These are phyloP conservation scores for Leishmania lainsoni DNA, from an alignment of 208 protist species.

Conservation along the genomic window DNA sequence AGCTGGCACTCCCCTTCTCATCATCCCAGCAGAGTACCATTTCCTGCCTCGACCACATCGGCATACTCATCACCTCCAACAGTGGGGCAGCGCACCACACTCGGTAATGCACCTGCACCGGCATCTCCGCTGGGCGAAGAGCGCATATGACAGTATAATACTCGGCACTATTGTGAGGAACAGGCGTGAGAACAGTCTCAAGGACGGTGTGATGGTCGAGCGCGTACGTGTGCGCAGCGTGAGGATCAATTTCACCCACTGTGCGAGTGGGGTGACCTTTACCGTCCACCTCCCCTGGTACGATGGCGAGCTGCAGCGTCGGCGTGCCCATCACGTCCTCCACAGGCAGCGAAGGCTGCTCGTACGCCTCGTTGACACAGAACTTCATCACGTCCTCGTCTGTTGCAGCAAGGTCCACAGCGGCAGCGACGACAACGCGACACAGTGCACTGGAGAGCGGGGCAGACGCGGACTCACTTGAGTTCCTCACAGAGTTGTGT, in stretches of 20 bases:
- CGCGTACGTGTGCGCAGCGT: slow-evolving; percentile 32
- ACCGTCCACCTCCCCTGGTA: slow-evolving; percentile 29
- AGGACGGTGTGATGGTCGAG: slow-evolving; percentile 37
- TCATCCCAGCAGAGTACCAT: slow-evolving; percentile 49
- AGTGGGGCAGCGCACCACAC: slow-evolving; percentile 67
- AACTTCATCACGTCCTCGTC: slow-evolving; percentile 3
- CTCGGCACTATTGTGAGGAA: slow-evolving; percentile 23
- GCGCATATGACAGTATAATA: slow-evolving; percentile 66
- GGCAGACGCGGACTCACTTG: neutral
- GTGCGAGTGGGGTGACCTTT: slow-evolving; percentile 25
- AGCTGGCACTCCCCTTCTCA: slow-evolving; percentile 57
- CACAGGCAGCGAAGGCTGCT: neutral
- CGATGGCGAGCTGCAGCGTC: slow-evolving; percentile 11
- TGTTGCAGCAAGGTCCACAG: slow-evolving; percentile 5
- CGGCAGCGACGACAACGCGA: slow-evolving; percentile 25
- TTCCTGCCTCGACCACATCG: slow-evolving; percentile 59
- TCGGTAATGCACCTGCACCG: slow-evolving; percentile 45
- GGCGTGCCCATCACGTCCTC: slow-evolving; percentile 3
- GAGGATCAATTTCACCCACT: slow-evolving; percentile 34
- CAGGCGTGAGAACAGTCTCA: slow-evolving; percentile 38
- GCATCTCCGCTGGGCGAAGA: slow-evolving; percentile 41
- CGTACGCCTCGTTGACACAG: slow-evolving; percentile 20
- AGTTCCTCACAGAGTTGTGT: neutral
- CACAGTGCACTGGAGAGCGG: neutral
- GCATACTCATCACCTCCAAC: slow-evolving; percentile 39